Evolutionary conservation across 2,329 filamentous ascomycete species (phyloP).

Genomic region (Alternaria postmessia): DNA sequence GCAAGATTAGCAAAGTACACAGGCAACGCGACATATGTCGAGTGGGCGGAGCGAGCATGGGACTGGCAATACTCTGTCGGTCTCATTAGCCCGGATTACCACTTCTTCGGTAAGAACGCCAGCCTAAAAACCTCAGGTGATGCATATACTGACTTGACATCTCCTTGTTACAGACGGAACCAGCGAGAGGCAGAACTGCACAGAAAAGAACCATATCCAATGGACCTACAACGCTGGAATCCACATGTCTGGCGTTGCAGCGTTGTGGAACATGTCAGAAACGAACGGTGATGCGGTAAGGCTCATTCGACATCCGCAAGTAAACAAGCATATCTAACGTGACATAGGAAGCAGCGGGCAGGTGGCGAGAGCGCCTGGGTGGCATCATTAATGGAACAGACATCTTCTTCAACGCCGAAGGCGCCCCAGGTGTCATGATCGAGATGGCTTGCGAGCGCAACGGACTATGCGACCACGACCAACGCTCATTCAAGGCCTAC

Average conservation of each 20-base stretch:
- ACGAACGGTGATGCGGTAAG: conserved; percentile 36
- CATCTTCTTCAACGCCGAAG: conserved; percentile 57
- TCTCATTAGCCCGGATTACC: conserved; percentile 56
- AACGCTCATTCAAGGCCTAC: conserved; percentile 56
- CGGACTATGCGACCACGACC: conserved; percentile 56
- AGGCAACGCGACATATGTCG: conserved; percentile 59
- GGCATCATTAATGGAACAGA: conserved; percentile 47
- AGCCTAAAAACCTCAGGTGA: background rate
- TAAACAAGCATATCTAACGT: background rate
- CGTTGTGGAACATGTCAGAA: conserved; percentile 57
- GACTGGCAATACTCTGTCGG: conserved; percentile 59
- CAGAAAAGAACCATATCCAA: conserved; percentile 52
- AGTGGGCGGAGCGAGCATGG: conserved; percentile 71
- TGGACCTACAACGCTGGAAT: conserved; percentile 58
- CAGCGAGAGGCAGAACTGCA: conserved; percentile 54
- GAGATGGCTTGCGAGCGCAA: conserved; percentile 57
- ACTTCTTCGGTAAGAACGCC: conserved; percentile 46
- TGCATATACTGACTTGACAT: background rate
- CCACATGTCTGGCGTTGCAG: conserved; percentile 55
- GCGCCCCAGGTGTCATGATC: conserved; percentile 52
- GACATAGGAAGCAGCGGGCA: conserved; percentile 22
- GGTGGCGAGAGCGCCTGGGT: conserved; percentile 34
- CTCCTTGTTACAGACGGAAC: conserved; percentile 42
- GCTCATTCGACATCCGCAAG: background rate
- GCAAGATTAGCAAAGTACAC: conserved; percentile 74